Conservation (phyloP, 176 grass and related monocot species). For the Carex parvula region DNA sequence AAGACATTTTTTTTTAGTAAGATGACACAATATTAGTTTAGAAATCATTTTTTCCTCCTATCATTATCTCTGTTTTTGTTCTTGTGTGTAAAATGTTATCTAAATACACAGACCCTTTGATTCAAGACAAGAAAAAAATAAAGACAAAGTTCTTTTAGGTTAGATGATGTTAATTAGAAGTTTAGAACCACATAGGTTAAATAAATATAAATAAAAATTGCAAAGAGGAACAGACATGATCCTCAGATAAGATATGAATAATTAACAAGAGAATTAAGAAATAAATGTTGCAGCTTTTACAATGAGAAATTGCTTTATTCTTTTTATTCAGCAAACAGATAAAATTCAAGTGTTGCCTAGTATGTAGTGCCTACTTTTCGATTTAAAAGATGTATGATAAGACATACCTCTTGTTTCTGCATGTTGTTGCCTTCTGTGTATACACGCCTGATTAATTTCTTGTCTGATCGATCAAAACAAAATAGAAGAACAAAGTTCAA, state of each 20-base stretch:
- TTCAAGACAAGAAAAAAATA: not conserved
- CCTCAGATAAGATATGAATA: not conserved
- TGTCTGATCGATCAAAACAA: constrained; percentile 9
- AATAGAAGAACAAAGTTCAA: not conserved
- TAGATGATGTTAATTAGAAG: not conserved
- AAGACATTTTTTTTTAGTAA: not conserved
- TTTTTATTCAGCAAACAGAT: constrained; percentile 1
- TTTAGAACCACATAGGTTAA: not conserved
- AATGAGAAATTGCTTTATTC: not conserved
- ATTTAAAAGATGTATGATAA: not conserved
- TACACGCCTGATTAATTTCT: not conserved
- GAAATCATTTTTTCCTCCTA: not conserved
- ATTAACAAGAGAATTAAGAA: not conserved
- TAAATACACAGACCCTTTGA: not conserved
- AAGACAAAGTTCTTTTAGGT: not conserved
- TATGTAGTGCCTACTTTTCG: not conserved
- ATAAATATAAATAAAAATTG: not conserved
- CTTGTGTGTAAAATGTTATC: too few species aligned
- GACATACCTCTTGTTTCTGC: not conserved
- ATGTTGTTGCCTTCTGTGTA: not conserved
- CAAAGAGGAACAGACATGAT: not conserved
- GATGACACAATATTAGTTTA: constrained; percentile 10
- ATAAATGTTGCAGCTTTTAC: not conserved
- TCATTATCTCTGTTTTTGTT: too few species aligned
- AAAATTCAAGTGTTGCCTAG: not conserved